Base-by-base conservation (phyloP, 2,329 filamentous ascomycete species). In the Diplocarpon rosae region DNA sequence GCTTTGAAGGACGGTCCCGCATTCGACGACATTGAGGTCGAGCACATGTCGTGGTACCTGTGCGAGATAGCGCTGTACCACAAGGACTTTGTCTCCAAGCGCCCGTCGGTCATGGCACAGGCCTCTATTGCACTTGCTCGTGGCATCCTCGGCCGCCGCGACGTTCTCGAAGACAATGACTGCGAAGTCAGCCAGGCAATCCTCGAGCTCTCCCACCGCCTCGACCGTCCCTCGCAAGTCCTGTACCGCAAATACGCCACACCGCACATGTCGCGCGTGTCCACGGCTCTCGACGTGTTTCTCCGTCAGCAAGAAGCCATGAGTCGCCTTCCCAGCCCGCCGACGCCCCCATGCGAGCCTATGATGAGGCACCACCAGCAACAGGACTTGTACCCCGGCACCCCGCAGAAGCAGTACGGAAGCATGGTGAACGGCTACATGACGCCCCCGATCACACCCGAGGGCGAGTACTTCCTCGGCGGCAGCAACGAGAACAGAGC, bases 51-150 rank as follows among this genome's bases (percentile, higher is more conserved):
- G 14, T 75, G 85, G 51, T 98, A 96, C 70, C 83, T 98, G 51
- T 83, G 85, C 61, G 92, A 98, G 69, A 90, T 96, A 58, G 86
- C 89, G 37, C 72, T 96, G 34, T 98, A 95, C 68, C 87, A 96
- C 70, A 85, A 90, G 60, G 92, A 96, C 54, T 98, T 98, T 59
- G 89, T 98, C 51, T 92, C 89, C 13, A 88, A 84, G 45, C 83
- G 83, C 60, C 88, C 92, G 15, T 95, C 90, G 0, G 82, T 89
- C 53, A 86, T 98, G 73, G 89, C 92, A 36, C 77, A 87, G 54
- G 83, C 88, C 35, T 87, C 89, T 10, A 72, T 96, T 45, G 87
- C 87, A 42, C 75, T 98, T 33, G 82, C 90, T 32, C 76, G 89
- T 52, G 90, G 85, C 61, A 87, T 98, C 52, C 75, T 96, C 10